These are phyloP conservation scores for Flaveria brownii DNA, from an alignment of 129 eudicot genomes.

Conservation along the genomic window DNA sequence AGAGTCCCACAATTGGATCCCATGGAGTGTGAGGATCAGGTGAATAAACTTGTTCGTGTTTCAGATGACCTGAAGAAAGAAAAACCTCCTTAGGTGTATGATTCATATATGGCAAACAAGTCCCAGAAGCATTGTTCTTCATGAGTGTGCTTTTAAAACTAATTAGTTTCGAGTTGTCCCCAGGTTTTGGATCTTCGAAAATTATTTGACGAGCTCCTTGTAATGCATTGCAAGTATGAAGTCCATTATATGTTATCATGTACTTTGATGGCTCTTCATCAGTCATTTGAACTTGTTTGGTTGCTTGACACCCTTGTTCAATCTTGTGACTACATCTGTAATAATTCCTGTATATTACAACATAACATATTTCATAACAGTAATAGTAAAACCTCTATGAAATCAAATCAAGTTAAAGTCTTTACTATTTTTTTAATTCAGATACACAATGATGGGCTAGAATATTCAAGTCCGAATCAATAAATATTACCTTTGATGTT, in stretches of 20 bases:
- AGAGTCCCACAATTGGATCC: not conserved
- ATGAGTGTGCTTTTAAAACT: slow-evolving; percentile 14
- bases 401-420: not conserved
- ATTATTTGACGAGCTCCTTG: slow-evolving; percentile 20
- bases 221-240: slow-evolving; percentile 41
- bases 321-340: slow-evolving; percentile 51
- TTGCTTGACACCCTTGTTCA: slow-evolving; percentile 51
- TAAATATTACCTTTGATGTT: slow-evolving; percentile 47
- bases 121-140: not conserved
- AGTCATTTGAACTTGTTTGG: slow-evolving; percentile 47
- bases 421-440: not conserved
- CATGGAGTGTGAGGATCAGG: not conserved
- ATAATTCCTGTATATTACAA: slow-evolving; percentile 43
- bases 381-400: not conserved
- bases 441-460: not conserved
- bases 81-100: not conserved
- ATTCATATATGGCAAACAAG: not conserved
- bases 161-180: slow-evolving; percentile 36
- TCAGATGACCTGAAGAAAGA: not conserved
- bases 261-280: slow-evolving; percentile 37
- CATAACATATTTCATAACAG: not conserved
- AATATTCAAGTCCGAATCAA: not conserved
- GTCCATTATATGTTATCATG: slow-evolving; percentile 35
- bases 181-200: slow-evolving; percentile 12
- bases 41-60: not conserved